Evolutionary conservation across 2,329 filamentous ascomycete genomes (phyloP), one percentile per base, ranked within the genome.

Genomic region (Exophiala aquamarina): DNA sequence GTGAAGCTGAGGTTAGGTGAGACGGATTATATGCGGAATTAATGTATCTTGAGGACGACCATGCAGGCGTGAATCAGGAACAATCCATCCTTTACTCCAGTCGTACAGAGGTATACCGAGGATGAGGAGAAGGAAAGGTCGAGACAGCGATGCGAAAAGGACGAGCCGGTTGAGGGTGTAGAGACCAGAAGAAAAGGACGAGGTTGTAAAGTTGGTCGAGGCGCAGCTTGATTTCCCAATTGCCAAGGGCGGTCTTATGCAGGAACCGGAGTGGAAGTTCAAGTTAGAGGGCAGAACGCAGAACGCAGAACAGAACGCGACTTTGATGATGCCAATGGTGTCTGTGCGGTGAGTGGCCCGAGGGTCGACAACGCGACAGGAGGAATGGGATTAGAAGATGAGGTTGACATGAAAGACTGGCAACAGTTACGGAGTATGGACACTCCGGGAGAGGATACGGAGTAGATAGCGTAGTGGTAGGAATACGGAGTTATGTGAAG

Each of bases 201-300:
- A 32, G 40, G 38, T 41, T 42, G 44, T 43, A 38, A 44, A 49
- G 44, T 21, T 48, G 49, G 49, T 40, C 44, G 45, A 47, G 43
- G 45, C 37, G 41, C 44, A 32, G 29, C 35, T 43, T 26, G 36
- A 42, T 31, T 41, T 44, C 44, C 41, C 32, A 33, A 26, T 34
- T 36, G 47, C 47, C 47, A 49, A 49, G 47, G 47, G 41, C 14
- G 32, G 47, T 14, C 34, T 20, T 44, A 49, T 49, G 47, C 47
- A 49, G 47, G 47, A 41, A 49, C 47, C 28, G 35, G 40, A 34
- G 35, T 6, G 32, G 32, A 37, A 21, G 35, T 38, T 35, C 6
- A 34, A 14, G 6, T 6, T 6, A 18, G n/a, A 7, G 32, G 32
- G 5, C 5, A 14, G 17, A 18, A 34, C 32, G 32, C 8, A 34